A percentile compares a stretch with the other conserved stretches of the same genome.
phyloP scores from a whole-genome alignment of 2,329 filamentous ascomycete species.

The Fusarium sp. region DNA sequence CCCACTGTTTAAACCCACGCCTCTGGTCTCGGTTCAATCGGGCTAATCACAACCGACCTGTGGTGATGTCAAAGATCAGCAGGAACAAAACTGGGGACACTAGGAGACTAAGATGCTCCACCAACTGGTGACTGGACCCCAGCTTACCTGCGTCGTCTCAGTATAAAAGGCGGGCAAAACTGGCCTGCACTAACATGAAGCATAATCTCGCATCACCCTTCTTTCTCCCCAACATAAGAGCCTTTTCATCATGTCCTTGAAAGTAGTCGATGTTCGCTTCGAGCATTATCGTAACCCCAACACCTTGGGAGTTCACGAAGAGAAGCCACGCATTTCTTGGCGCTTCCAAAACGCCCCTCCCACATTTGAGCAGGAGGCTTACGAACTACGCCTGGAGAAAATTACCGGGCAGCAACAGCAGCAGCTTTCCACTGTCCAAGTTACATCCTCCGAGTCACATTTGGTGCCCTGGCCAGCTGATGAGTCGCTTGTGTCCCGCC shows the following conservation, averaged over 20 bases:
- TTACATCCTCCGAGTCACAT: constrained; percentile 9
- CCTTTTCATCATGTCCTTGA: constrained; percentile 16
- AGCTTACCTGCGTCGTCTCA: not conserved
- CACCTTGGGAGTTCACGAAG: constrained; percentile 35
- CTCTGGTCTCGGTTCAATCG: not conserved
- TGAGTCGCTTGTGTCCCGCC: constrained; percentile 24
- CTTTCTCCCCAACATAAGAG: not conserved
- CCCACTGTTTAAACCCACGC: not conserved
- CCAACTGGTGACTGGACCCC: not conserved
- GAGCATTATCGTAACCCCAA: constrained; percentile 37
- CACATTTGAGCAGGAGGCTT: constrained; percentile 32
- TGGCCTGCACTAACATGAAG: not conserved
- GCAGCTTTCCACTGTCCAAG: not conserved
- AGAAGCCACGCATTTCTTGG: constrained; percentile 41
- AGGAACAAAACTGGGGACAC: not conserved
- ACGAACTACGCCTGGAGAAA: constrained; percentile 26
- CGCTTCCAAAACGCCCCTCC: constrained; percentile 30
- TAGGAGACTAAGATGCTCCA: not conserved
- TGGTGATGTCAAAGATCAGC: not conserved
- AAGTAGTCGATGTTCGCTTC: constrained; percentile 32
- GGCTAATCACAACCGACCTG: not conserved
- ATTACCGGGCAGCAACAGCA: not conserved
- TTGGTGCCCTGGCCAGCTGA: constrained; percentile 31
- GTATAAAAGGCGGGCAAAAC: not conserved
- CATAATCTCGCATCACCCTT: not conserved